Percentiles rank a stretch among this genome's conserved stretches.
phyloP scores from a whole-genome alignment of 1,284 basidiomycete species.

The Cystobasidium sp. region DNA sequence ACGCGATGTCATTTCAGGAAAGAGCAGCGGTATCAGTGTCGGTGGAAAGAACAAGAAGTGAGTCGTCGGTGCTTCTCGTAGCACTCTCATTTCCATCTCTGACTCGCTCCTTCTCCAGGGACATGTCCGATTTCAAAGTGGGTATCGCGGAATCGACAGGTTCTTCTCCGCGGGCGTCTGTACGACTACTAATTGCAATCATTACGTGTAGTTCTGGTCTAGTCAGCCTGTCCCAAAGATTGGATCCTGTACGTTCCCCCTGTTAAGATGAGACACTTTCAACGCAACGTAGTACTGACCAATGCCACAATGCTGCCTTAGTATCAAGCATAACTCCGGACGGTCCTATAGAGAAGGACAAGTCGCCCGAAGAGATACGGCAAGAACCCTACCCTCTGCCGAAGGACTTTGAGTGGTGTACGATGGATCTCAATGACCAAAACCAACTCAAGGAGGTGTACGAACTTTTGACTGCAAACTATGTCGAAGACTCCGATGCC shows the following conservation, averaged over 20 bases:
- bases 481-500: conserved; percentile 96
- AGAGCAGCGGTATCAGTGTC: conserved; percentile 62
- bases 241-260: conserved; percentile 59
- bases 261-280: conserved; percentile 5
- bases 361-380: conserved; percentile 75
- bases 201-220: conserved; percentile 76
- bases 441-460: conserved; percentile 89
- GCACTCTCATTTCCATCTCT: background rate
- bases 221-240: conserved; percentile 93
- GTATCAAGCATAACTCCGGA: conserved; percentile 65
- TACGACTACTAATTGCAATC: background rate
- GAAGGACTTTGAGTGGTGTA: conserved; percentile 90
- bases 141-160: background rate
- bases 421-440: conserved; percentile 77
- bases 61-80: background rate
- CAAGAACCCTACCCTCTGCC: conserved; percentile 87
- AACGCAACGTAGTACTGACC: no score
- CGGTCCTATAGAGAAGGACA: conserved; percentile 85
- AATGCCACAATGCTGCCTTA: conserved; percentile 38
- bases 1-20: conserved; percentile 59
- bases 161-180: background rate
- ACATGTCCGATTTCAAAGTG: conserved; percentile 46
- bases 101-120: conserved; percentile 14
- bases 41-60: conserved; percentile 72
- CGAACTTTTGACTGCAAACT: conserved; percentile 87